Conservation (phyloP, 352 stramenopile genomes). For the Thraustochytrium sp. region DNA sequence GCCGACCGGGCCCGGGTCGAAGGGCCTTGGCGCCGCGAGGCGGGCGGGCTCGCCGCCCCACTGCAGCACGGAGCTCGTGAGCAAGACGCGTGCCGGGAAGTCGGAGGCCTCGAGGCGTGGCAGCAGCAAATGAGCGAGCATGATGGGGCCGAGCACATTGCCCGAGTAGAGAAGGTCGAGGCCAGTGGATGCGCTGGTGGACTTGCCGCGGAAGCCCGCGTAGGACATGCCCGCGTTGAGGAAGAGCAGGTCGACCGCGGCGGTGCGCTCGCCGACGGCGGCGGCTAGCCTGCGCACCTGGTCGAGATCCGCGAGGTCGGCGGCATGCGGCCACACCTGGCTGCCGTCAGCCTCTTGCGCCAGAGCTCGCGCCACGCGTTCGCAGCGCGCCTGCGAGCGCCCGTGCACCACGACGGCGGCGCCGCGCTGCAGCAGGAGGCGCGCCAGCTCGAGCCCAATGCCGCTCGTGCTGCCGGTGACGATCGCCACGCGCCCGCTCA, state of each 20-base stretch:
- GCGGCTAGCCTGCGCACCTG: too few relatives aligned
- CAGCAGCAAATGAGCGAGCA: background rate
- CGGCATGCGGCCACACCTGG: too few relatives aligned
- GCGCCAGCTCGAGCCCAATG: too few relatives aligned
- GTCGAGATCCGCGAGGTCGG: too few relatives aligned
- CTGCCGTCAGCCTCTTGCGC: too few relatives aligned
- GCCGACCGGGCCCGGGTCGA: background rate
- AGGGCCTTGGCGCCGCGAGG: background rate
- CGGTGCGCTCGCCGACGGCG: too few relatives aligned
- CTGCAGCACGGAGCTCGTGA: background rate
- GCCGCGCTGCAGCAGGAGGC: too few relatives aligned
- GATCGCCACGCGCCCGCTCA: too few relatives aligned
- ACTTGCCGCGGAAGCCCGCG: background rate
- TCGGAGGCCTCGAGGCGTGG: background rate
- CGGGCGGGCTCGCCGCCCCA: background rate
- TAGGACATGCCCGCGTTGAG: background rate
- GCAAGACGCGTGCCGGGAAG: background rate
- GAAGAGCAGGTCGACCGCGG: constrained; percentile 1
- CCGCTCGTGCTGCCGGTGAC: too few relatives aligned
- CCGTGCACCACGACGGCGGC: too few relatives aligned
- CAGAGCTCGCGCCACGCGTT: too few relatives aligned
- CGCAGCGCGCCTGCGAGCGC: too few relatives aligned
- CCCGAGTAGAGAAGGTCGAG: background rate
- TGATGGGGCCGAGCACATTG: background rate
- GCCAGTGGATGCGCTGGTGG: background rate